A percentile compares a stretch with the other conserved stretches of the same genome.
Evolutionary conservation across 169 alveolate genomes (phyloP).

Genomic region (Pseudocohnilembus persalinus): DNA sequence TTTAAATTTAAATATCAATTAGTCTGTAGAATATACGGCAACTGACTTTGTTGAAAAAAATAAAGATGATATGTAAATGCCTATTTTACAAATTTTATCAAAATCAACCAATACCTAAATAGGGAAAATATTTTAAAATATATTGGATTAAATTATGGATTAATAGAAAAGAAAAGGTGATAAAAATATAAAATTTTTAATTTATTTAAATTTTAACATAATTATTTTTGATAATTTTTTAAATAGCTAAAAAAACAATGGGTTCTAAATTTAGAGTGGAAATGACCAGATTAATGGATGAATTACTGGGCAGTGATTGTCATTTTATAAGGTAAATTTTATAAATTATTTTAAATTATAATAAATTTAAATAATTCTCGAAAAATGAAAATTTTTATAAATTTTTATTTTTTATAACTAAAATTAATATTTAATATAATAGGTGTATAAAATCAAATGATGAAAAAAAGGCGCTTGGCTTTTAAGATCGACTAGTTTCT

Average conservation of each 20-base stretch:
- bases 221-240: no score
- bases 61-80: constrained; percentile 65
- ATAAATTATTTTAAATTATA: no score
- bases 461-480: constrained; percentile 53
- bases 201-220: no score
- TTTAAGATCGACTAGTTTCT: constrained; percentile 66
- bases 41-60: constrained; percentile 74
- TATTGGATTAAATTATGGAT: constrained; percentile 17
- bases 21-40: constrained; percentile 78
- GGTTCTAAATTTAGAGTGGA: constrained; percentile 75
- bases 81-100: constrained; percentile 27
- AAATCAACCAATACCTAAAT: constrained; percentile 45
- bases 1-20: no score
- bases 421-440: no score
- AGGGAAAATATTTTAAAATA: constrained; percentile 24
- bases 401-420: no score
- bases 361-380: no score
- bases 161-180: constrained; percentile 43
- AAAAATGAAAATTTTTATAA: no score
- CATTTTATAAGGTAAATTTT: constrained; percentile 78
- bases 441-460: constrained; percentile 89
- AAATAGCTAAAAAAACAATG: constrained; percentile 52
- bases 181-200: no score
- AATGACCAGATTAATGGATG: constrained; percentile 75
- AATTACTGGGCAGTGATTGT: constrained; percentile 67